Conservation (phyloP, 1,284 basidiomycete species). For the Trichosporon sp. region DNA sequence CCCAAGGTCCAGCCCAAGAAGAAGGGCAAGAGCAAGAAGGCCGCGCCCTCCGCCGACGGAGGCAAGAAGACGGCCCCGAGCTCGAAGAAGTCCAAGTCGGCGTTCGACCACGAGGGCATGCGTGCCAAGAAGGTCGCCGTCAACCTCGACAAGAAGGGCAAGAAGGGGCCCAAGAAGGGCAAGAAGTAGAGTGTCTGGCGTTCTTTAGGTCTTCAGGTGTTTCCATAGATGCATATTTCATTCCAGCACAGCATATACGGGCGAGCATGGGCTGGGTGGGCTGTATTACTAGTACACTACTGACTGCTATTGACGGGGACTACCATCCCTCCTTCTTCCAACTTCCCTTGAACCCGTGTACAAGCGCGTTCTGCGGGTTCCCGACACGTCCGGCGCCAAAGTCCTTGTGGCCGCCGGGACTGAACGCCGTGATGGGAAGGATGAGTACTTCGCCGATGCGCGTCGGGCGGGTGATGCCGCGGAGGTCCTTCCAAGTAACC, state of each 20-base stretch:
- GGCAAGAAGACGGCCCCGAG: slow-evolving; percentile 25
- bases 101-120: slow-evolving; percentile 54
- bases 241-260: neutral
- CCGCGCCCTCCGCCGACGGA: slow-evolving; percentile 27
- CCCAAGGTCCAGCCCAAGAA: slow-evolving; percentile 28
- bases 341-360: neutral
- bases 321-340: slow-evolving; percentile 11
- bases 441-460: slow-evolving; percentile 55
- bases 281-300: neutral
- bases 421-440: slow-evolving; percentile 54
- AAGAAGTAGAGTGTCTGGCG: slow-evolving; percentile 16
- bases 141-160: slow-evolving; percentile 48
- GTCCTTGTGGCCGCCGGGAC: slow-evolving; percentile 12
- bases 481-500: slow-evolving; percentile 54
- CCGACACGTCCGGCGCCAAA: neutral
- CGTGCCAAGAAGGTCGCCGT: slow-evolving; percentile 50
- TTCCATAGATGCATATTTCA: slow-evolving; percentile 18
- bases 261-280: neutral
- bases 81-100: slow-evolving; percentile 33
- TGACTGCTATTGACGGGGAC: neutral
- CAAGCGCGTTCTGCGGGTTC: neutral
- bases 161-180: slow-evolving; percentile 44
- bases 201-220: slow-evolving; percentile 2
- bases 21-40: slow-evolving; percentile 30
- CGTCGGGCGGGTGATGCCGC: slow-evolving; percentile 49